phyloP scores from a whole-genome alignment of 768 basidiomycete species.

The Calocybe indica region DNA sequence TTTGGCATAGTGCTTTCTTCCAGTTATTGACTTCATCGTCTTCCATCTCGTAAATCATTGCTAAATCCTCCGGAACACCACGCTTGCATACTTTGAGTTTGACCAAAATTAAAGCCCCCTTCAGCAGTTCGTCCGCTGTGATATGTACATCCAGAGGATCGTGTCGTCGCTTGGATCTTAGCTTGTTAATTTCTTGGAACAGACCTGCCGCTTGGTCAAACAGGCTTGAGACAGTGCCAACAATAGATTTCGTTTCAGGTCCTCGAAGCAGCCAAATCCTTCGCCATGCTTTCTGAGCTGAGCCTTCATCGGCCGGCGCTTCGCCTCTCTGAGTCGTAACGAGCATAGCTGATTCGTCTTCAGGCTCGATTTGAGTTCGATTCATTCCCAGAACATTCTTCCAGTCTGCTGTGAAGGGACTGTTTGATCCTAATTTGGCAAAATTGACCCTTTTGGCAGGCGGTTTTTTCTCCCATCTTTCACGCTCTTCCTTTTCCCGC shows the following conservation, averaged over 20 bases:
- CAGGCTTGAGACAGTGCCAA: constrained; percentile 32
- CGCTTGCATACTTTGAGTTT: constrained; percentile 53
- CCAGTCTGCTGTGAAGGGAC: constrained; percentile 81
- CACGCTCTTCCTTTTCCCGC: constrained; percentile 48
- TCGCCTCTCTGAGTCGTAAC: constrained; percentile 55
- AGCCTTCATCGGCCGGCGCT: constrained; percentile 17
- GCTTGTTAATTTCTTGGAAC: constrained; percentile 47
- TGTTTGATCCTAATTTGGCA: constrained; percentile 52
- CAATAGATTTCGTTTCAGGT: constrained; percentile 35
- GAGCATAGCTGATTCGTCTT: constrained; percentile 24
- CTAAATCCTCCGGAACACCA: constrained; percentile 72
- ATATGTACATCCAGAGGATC: constrained; percentile 24
- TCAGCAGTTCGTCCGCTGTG: constrained; percentile 40
- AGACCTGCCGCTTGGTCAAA: constrained; percentile 40
- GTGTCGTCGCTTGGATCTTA: constrained; percentile 52
- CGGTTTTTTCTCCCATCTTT: constrained; percentile 73
- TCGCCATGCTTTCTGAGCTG: constrained; percentile 10
- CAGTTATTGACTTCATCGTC: constrained; percentile 48
- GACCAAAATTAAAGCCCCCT: constrained; percentile 64
- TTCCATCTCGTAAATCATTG: constrained; percentile 60
- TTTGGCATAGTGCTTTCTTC: constrained; percentile 25
- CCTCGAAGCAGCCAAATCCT: constrained; percentile 73
- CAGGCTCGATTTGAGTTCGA: constrained; percentile 5
- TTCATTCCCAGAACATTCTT: constrained; percentile 53
- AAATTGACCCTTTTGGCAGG: constrained; percentile 83